Evolutionary conservation across 1,284 basidiomycete species (phyloP).

Genomic region (Amylostereum chailletii): DNA sequence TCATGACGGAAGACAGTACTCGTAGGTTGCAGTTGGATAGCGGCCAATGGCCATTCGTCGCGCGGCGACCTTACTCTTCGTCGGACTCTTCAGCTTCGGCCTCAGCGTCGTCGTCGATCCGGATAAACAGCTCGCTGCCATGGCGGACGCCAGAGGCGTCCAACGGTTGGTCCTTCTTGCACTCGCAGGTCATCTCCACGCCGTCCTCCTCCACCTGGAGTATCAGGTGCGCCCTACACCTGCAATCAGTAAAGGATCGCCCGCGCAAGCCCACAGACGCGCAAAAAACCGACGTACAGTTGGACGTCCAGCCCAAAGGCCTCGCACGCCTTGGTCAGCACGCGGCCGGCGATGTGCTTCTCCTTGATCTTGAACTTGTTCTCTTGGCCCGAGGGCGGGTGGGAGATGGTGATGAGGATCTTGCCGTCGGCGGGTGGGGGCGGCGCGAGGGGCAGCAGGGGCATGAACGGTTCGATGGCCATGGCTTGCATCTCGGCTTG

Average conservation of each 20-base stretch:
- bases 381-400: slow-evolving; percentile 9
- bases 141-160: slow-evolving; percentile 4
- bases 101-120: slow-evolving; percentile 1
- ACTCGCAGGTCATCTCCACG: slow-evolving; percentile 7
- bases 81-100: background rate
- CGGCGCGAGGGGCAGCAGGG: background rate
- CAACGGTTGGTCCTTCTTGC: slow-evolving; percentile 7
- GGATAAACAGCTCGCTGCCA: slow-evolving; percentile 8
- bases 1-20: too few relatives aligned
- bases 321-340: slow-evolving; percentile 10
- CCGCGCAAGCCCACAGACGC: background rate
- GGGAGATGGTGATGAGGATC: slow-evolving; percentile 12
- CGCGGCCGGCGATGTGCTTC: slow-evolving; percentile 10
- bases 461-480: background rate
- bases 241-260: background rate
- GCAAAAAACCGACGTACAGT: slow-evolving; percentile 2
- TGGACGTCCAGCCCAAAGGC: slow-evolving; percentile 9
- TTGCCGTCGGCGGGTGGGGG: slow-evolving; percentile 5
- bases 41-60: too few relatives aligned
- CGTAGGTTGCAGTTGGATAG: too few relatives aligned
- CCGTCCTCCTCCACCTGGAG: slow-evolving; percentile 8
- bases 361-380: slow-evolving; percentile 15
- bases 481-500: slow-evolving; percentile 2
- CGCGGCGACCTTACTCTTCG: too few relatives aligned
- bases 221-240: slow-evolving; percentile 7